phyloP scores from a whole-genome alignment of 345 rosid species.

The Limnanthes douglasii region DNA sequence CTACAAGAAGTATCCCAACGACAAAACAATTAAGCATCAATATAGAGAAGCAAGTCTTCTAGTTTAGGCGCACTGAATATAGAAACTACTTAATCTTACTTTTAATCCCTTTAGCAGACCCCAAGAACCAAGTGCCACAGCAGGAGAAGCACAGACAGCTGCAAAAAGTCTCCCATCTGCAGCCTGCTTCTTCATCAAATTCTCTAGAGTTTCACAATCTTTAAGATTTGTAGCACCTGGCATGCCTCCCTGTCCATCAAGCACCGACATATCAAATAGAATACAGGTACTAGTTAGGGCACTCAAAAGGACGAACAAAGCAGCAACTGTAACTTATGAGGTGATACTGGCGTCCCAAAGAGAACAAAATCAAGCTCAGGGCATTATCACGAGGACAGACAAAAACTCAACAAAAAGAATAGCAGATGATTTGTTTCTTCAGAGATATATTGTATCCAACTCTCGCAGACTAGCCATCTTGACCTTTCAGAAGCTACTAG shows the following conservation, averaged over 20 bases:
- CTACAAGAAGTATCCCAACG: slow-evolving; percentile 14
- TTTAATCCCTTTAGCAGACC: slow-evolving; percentile 74
- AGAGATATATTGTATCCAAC: too few relatives aligned
- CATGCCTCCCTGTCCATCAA: slow-evolving; percentile 55
- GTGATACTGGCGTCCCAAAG: too few relatives aligned
- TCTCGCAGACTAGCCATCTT: too few relatives aligned
- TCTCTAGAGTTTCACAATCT: slow-evolving; percentile 47
- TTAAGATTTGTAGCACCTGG: slow-evolving; percentile 75
- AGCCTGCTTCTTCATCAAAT: slow-evolving; percentile 67
- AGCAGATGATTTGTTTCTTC: too few relatives aligned
- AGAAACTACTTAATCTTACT: slow-evolving; percentile 20
- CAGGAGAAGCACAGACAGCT: slow-evolving; percentile 87
- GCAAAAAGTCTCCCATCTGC: slow-evolving; percentile 56
- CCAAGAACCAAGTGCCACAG: slow-evolving; percentile 73
- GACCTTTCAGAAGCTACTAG: too few relatives aligned
- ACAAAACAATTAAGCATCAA: neutral
- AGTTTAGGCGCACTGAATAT: neutral
- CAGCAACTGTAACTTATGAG: too few relatives aligned
- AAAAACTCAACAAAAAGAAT: too few relatives aligned
- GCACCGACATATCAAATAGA: neutral
- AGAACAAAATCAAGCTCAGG: too few relatives aligned
- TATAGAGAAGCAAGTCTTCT: slow-evolving; percentile 2
- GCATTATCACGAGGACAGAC: too few relatives aligned
- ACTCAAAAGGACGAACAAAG: too few relatives aligned
- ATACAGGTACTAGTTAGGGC: too few relatives aligned